Evolutionary conservation across 306 rosid genomes (phyloP), one percentile per base, ranked within the genome.

Genomic region (Citrullus amarus): DNA sequence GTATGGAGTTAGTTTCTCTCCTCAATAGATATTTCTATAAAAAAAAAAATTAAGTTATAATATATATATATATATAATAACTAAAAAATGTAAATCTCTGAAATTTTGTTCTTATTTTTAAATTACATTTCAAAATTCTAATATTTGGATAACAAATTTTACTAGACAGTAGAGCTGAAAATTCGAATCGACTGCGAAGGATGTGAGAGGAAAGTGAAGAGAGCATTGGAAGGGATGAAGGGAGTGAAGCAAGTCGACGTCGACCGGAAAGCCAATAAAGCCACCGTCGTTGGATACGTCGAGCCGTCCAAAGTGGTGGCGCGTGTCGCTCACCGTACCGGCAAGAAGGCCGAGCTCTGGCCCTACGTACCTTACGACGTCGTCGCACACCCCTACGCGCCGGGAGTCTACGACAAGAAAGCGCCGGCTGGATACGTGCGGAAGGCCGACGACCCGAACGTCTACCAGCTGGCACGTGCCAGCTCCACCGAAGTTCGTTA

Each of bases 381-480:
- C n/a, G 91, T 88, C 2, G 79, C 77, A 6, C 89, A 88, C 60
- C 89, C 91, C 1, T 84, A 86, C 50, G 91, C 88, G 0, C 86
- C 86, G 0, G 86, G 18, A 5, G 86, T 80, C 1, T 86, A 88
- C 25, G 91, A 88, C 48, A 81, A 9, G 91, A 86, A 82, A 65
- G 91, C 91, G 3, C 89, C 91, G 0, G 83, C 89, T 1, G 91
- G 91, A 63, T 88, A 88, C 73, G 91, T 88, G 58, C 81, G 88
- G 32, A 82, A 84, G 54, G 82, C 77, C n/a, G 83, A 20, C 0
- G 83, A 88, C 10, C 89, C 89, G 0, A 30, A 59, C 55, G 80
- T 58, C 13, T 66, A 86, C 5, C 15, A 81, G 17, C 81, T 85
- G 51, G 88, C 86, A 58, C 86, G 89, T 63, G 89, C 85, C 12